Base-by-base conservation (phyloP, 768 basidiomycete species). In the Suillus cothurnatus region DNA sequence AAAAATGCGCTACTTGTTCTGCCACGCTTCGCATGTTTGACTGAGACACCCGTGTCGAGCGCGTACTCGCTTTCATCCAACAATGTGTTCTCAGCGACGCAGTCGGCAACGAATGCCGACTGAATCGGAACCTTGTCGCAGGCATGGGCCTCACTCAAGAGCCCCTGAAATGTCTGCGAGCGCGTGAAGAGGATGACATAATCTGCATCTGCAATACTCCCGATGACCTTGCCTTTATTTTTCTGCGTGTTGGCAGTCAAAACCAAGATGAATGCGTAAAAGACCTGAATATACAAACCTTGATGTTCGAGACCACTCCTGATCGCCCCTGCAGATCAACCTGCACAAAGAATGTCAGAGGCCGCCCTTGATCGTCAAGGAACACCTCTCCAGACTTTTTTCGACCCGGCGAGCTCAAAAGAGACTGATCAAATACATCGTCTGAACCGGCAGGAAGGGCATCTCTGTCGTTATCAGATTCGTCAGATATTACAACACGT, bases 321-420 rank as follows among this genome's bases (percentile, higher is more conserved):
- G 78, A 76, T 28, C 90, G 81, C 59, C 85, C 84, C 52, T 81
- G 81, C 1, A 89, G 78, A 68, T 89, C 88, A n/a, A 91, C 79
- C 71, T 90, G 88, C 41, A 92, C 87, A 68, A 85, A 90, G 68
- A 92, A 91, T 15, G 77, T 72, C 55, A 87, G 69, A 0, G 82
- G 77, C 60, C 75, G 70, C 4, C 85, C 88, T 39, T 76, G 70
- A 28, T 73, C 71, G 0, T 76, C 75, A 28, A 71, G 73, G 64
- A 91, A 90, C 28, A 89, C 71, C 52, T 78, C 75, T 31, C 72
- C 72, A 23, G 53, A 64, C 67, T 62, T 70, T 58, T 67, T 74
- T 39, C 14, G 34, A 28, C 21, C 39, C 26, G 31, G 59, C 12
- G 28, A 28, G 34, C 39, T 62, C 15, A 19, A 6, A 15, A 31